Conservation (phyloP, 345 rosid species). For the Populus davidiana region DNA sequence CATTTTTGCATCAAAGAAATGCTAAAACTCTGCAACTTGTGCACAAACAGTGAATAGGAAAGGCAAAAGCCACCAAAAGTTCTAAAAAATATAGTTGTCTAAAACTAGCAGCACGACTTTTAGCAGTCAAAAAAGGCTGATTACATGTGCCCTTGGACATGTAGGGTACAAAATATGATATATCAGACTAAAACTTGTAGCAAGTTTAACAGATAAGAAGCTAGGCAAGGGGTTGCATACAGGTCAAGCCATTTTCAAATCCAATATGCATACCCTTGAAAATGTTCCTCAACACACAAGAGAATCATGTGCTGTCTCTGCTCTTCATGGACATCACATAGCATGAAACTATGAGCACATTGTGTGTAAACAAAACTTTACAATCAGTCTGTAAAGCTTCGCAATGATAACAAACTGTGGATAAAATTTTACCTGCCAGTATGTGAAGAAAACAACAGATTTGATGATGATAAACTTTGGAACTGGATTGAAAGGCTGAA, state of each 20-base stretch:
- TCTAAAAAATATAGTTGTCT: not conserved
- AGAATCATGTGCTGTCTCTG: not conserved
- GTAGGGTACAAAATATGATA: not conserved
- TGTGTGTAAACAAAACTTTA: too few relatives aligned
- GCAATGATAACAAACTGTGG: not conserved
- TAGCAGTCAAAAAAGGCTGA: not conserved
- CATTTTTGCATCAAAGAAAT: not conserved
- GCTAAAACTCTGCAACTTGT: not conserved
- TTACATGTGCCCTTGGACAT: not conserved
- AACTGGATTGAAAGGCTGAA: constrained; percentile 97
- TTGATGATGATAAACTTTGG: constrained; percentile 93
- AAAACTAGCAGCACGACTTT: not conserved
- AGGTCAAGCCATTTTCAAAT: not conserved
- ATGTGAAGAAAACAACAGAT: constrained; percentile 93
- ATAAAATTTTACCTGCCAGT: constrained; percentile 80
- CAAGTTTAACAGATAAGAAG: not conserved
- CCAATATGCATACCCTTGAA: not conserved
- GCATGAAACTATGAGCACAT: not conserved
- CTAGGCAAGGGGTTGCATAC: not conserved
- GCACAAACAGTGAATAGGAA: not conserved
- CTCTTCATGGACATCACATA: not conserved
- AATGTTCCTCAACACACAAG: not conserved
- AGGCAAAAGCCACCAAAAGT: not conserved
- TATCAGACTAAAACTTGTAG: not conserved
- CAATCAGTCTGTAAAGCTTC: not conserved